Evolutionary conservation across 2,329 filamentous ascomycete genomes (phyloP).

Genomic region (Pseudogymnoascus sp.): DNA sequence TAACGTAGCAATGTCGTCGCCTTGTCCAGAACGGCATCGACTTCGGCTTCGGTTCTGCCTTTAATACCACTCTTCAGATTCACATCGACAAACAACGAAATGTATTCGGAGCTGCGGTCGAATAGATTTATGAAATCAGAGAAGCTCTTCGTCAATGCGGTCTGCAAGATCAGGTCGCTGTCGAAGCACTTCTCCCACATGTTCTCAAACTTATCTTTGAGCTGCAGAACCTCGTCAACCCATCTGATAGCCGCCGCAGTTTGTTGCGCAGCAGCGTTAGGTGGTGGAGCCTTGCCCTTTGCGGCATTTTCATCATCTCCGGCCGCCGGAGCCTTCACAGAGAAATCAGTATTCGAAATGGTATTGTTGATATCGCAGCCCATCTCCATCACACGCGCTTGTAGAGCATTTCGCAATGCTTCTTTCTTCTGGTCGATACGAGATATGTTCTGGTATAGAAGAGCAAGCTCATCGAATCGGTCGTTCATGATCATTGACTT

Average conservation of each 20-base stretch:
- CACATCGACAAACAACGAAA: slow-evolving; percentile 95
- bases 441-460: slow-evolving; percentile 71
- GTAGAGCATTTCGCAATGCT: slow-evolving; percentile 63
- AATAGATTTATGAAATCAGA: slow-evolving; percentile 93
- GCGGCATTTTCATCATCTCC: slow-evolving; percentile 43
- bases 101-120: slow-evolving; percentile 75
- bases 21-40: slow-evolving; percentile 79
- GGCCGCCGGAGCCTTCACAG: slow-evolving; percentile 28
- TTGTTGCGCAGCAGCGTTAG: slow-evolving; percentile 62
- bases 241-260: slow-evolving; percentile 86
- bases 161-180: slow-evolving; percentile 70
- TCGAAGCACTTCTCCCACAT: slow-evolving; percentile 69
- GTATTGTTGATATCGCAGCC: slow-evolving; percentile 75
- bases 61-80: slow-evolving; percentile 91
- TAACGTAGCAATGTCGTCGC: slow-evolving; percentile 84
- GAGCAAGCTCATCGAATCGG: slow-evolving; percentile 66
- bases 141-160: slow-evolving; percentile 78
- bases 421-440: slow-evolving; percentile 69
- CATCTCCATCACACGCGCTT: slow-evolving; percentile 68
- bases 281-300: slow-evolving; percentile 41
- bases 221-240: slow-evolving; percentile 80
- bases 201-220: slow-evolving; percentile 85
- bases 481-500: slow-evolving; percentile 90
- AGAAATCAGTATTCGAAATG: slow-evolving; percentile 50
- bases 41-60: slow-evolving; percentile 82